Conservation (phyloP, 2,329 filamentous ascomycete genomes). For the Volutella citrinella region DNA sequence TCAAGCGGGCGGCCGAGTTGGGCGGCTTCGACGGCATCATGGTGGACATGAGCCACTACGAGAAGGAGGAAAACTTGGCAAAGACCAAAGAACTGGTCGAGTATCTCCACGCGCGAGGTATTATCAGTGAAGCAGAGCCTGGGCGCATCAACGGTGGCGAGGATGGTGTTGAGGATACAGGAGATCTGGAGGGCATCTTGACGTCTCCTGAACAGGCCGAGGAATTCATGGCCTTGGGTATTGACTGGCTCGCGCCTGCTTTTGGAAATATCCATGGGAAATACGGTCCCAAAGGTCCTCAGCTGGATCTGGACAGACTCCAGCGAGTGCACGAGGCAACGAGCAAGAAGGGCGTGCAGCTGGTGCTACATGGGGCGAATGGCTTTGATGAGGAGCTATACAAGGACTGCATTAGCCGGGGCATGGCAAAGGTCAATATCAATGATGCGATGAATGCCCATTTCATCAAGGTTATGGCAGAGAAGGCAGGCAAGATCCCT, state of each 20-base stretch:
- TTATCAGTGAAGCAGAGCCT: slow-evolving; percentile 63
- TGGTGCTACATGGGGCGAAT: slow-evolving; percentile 47
- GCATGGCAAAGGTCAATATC: slow-evolving; percentile 47
- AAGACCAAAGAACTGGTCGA: slow-evolving; percentile 46
- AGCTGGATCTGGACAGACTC: slow-evolving; percentile 13
- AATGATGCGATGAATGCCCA: slow-evolving; percentile 49
- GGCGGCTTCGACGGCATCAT: slow-evolving; percentile 68
- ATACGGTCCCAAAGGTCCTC: slow-evolving; percentile 59
- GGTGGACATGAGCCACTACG: slow-evolving; percentile 74
- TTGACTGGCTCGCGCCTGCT: slow-evolving; percentile 70
- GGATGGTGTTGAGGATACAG: slow-evolving; percentile 63
- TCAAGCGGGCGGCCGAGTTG: slow-evolving; percentile 46
- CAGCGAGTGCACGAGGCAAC: slow-evolving; percentile 33
- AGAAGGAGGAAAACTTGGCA: slow-evolving; percentile 65
- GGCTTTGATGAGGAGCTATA: slow-evolving; percentile 43
- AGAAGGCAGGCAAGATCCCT: slow-evolving; percentile 40
- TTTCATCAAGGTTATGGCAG: slow-evolving; percentile 39
- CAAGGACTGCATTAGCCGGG: slow-evolving; percentile 39
- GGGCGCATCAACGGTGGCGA: slow-evolving; percentile 44
- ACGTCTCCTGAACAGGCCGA: slow-evolving; percentile 67
- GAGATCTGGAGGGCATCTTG: slow-evolving; percentile 44
- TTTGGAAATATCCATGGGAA: slow-evolving; percentile 75
- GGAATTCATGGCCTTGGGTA: slow-evolving; percentile 67
- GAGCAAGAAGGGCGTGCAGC: slow-evolving; percentile 40
- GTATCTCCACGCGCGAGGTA: slow-evolving; percentile 60